Evolutionary conservation across 352 stramenopile species (phyloP), one percentile per base, ranked within the genome.

Genomic region (Blastocystis sp.): DNA sequence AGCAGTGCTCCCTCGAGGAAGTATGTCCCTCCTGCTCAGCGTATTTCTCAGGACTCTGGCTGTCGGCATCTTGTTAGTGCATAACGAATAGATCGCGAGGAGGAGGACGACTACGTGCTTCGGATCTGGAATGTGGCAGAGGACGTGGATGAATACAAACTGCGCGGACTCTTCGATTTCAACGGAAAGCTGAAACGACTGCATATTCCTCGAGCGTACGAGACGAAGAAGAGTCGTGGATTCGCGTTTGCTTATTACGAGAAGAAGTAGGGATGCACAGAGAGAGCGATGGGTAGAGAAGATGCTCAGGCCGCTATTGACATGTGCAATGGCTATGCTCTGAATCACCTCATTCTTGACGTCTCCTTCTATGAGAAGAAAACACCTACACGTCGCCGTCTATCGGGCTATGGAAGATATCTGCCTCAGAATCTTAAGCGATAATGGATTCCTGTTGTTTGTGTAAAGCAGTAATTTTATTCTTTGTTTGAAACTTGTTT

Each of bases 351-450:
- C n/a, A 64, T 84, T 53, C 73, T 84, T 18, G 41, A 26, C 3
- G 73, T 84, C 23, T 54, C n/a, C 15, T 54, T 84, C 29, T 47
- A 29, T 20, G 73, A 84, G 73, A 84, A 84, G 50, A 84, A 84
- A 55, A 23, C 53, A 6, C 50, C 47, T 29, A 45, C 39, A 9
- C 15, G 43, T 43, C 45, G 50, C 3, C 68, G 68, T 29, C 20
- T 34, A 29, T 54, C 73, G 18, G 73, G 73, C 18, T 84, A 84
- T 50, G 73, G 73, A 84, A 66, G 43, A 7, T 50, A 50, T 29
- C 53, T 84, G 34, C 73, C 73, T n/a, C 73, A 84, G 73, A 84
- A 84, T 84, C 15, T 29, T 50, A 66, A 39, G 43, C 73, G 73
- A 84, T 84, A 84, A 69, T n/a, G 50, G 29, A 47, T 39, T 26